A percentile compares a stretch with the other conserved stretches of the same genome.
phyloP scores from a whole-genome alignment of 768 basidiomycete species.

The Mycena filopes region DNA sequence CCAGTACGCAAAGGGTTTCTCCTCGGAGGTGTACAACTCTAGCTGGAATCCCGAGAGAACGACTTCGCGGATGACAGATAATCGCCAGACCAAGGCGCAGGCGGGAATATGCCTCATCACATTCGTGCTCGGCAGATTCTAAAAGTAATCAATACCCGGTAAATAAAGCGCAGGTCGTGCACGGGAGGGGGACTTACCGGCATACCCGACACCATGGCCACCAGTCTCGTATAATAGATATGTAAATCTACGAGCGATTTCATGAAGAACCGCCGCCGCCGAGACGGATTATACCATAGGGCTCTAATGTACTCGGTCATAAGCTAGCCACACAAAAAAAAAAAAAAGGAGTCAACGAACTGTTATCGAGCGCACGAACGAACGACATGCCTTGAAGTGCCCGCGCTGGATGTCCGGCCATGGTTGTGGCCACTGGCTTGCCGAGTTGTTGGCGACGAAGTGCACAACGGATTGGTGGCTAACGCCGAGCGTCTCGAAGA shows the following conservation, averaged over 20 bases:
- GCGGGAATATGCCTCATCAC: slow-evolving; percentile 56
- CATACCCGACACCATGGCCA: slow-evolving; percentile 38
- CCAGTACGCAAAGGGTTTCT: slow-evolving; percentile 83
- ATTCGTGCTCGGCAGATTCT: slow-evolving; percentile 47
- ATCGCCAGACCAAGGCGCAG: slow-evolving; percentile 65
- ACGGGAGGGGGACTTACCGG: slow-evolving; percentile 8
- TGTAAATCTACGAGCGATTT: slow-evolving; percentile 78
- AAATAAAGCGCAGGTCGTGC: background rate
- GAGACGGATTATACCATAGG: slow-evolving; percentile 74
- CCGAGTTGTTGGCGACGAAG: slow-evolving; percentile 53
- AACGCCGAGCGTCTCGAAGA: slow-evolving; percentile 69
- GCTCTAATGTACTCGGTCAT: slow-evolving; percentile 68
- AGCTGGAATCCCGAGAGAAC: slow-evolving; percentile 82
- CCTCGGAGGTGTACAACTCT: slow-evolving; percentile 75
- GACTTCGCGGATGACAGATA: slow-evolving; percentile 72
- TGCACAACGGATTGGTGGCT: slow-evolving; percentile 58
- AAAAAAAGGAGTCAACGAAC: slow-evolving; percentile 13
- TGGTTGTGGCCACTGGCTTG: slow-evolving; percentile 45
- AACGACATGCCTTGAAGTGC: slow-evolving; percentile 52
- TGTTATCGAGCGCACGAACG: slow-evolving; percentile 10
- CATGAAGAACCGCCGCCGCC: slow-evolving; percentile 72
- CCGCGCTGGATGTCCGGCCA: slow-evolving; percentile 53
- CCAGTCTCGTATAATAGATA: slow-evolving; percentile 60
- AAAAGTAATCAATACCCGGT: background rate
- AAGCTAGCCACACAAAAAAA: slow-evolving; percentile 52